Percentiles rank a stretch among this genome's conserved stretches.
phyloP scores from a whole-genome alignment of 768 basidiomycete species.

The Suillus subaureus region DNA sequence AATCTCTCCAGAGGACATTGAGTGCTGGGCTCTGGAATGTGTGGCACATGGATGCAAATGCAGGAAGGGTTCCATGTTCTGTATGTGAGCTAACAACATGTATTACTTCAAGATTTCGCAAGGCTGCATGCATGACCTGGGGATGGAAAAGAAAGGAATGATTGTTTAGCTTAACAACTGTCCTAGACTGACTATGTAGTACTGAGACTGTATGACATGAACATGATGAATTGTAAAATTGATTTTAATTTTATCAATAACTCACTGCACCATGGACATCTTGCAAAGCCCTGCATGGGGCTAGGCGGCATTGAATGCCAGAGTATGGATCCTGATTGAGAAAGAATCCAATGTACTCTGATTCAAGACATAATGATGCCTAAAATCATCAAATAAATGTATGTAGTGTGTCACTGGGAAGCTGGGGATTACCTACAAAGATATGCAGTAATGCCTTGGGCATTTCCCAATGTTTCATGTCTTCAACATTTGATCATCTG shows the following conservation, averaged over 20 bases:
- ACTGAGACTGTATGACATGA: too few species aligned
- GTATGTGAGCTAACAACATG: background rate
- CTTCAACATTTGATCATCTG: too few species aligned
- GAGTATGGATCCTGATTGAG: slow-evolving; percentile 75
- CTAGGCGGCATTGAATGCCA: slow-evolving; percentile 63
- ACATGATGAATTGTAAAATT: too few species aligned
- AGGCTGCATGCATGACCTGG: background rate
- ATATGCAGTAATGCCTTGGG: too few species aligned
- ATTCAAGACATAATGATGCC: background rate
- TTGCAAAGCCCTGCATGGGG: slow-evolving; percentile 49
- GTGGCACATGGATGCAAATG: slow-evolving; percentile 25
- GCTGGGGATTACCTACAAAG: too few species aligned
- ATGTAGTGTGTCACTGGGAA: too few species aligned
- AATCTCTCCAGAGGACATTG: slow-evolving; percentile 26
- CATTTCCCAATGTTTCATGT: too few species aligned
- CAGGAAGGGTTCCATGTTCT: slow-evolving; percentile 18
- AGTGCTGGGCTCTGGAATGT: slow-evolving; percentile 26
- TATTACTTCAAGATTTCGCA: background rate
- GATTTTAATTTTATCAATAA: too few species aligned
- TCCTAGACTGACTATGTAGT: too few species aligned
- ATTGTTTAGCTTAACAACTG: too few species aligned
- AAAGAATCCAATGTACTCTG: slow-evolving; percentile 72
- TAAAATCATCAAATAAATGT: background rate
- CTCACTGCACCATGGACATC: too few species aligned
- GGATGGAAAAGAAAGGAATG: too few species aligned